Base-by-base conservation (phyloP, 2,329 filamentous ascomycete genomes). In the Macrophomina pseudophaseolina region DNA sequence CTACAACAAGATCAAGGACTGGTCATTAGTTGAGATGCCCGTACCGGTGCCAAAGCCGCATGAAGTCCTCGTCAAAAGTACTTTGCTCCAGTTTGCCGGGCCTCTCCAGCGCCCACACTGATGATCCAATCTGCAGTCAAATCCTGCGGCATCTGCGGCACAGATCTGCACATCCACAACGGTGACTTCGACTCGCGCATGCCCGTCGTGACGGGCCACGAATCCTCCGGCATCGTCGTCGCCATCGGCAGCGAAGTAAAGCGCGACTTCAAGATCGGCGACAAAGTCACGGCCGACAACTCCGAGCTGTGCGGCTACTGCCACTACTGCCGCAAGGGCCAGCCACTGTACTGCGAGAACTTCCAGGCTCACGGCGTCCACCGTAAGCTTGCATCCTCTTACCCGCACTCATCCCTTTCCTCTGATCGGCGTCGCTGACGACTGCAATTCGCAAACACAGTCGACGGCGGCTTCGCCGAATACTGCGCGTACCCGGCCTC, bases 381-480 rank as follows among this genome's bases (percentile, higher is more conserved):
- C 70, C 82, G 70, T 69, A 62, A 64, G 67, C 18, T 30, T 9
- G 5, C 42, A 9, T 48, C 28, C 23, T 14, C 16, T 9, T 12
- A n/a, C 14, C 32, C n/a, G 7, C 35, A 7, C 35, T 4, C 35
- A 38, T 2, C 35, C 35, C 35, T 38, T 62, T n/a, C n/a, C 63
- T 32, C 63, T 23, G 23, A 23, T 2, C 23, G 23, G 23, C 23
- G 23, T 23, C 54, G n/a, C 40, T 48, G 67, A 65, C 30, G 38
- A 38, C 75, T 69, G 78, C 23, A 23, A 23, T 23, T 2, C 23
- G 23, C 23, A 28, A 76, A n/a, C n/a, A n/a, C 75, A 75, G 83
- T 91, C 78, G 86, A 90, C 69, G 90, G 90, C 71, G 89, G 90
- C 35, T 92, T 92, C 72, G 90, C 90, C 60, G 89, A 92, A 76